phyloP scores from a whole-genome alignment of 345 rosid genomes.

The Boechera divaricarpa region DNA sequence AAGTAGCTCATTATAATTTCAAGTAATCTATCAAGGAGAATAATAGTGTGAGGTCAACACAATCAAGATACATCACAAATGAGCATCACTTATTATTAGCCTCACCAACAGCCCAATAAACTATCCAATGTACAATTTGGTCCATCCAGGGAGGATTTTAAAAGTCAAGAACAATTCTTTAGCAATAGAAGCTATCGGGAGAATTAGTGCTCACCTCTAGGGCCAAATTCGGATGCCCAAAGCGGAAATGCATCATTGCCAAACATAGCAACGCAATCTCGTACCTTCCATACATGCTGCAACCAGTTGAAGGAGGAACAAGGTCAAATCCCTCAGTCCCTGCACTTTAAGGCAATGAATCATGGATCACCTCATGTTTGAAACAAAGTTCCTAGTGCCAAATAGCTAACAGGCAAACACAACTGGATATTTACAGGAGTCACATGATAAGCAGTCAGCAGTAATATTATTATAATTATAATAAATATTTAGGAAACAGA shows the following conservation, averaged over 20 bases:
- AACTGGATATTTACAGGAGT: constrained; percentile 20
- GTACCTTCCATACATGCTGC: constrained; percentile 68
- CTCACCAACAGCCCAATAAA: constrained; percentile 24
- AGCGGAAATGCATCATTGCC: constrained; percentile 96
- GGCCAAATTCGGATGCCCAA: constrained; percentile 96
- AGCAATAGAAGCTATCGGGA: constrained; percentile 14
- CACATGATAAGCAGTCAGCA: constrained; percentile 26
- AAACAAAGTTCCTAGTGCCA: constrained; percentile 5
- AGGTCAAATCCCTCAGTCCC: constrained; percentile 93
- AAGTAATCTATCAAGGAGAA: constrained; percentile 8
- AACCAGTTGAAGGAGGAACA: constrained; percentile 60
- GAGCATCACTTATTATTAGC: constrained; percentile 24
- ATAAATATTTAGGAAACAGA: neutral
- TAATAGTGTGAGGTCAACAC: constrained; percentile 9
- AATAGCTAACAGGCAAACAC: constrained; percentile 28
- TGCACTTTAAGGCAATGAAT: constrained; percentile 76
- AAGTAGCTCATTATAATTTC: constrained; percentile 16
- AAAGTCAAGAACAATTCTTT: constrained; percentile 11
- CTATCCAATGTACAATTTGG: constrained; percentile 19
- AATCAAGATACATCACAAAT: constrained; percentile 27
- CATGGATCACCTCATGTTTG: constrained; percentile 49
- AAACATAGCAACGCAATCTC: constrained; percentile 84
- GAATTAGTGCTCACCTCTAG: constrained; percentile 69
- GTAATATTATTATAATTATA: neutral
- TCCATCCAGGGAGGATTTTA: constrained; percentile 2